Evolutionary conservation across 2,329 filamentous ascomycete genomes (phyloP).

Genomic region (Peltaster fructicola): DNA sequence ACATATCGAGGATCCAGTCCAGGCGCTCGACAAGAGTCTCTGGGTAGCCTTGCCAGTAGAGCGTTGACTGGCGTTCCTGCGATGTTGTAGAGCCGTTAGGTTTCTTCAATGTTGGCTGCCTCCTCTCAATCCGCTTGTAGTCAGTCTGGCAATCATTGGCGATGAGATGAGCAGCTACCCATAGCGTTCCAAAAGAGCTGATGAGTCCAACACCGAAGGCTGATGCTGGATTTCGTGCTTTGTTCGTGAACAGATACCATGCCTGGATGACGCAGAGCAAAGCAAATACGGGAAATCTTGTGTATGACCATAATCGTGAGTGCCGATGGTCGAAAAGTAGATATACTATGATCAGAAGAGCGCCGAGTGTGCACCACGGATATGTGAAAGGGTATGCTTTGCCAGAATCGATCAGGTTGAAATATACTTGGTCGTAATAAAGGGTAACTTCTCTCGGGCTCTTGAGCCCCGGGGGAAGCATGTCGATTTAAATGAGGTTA

Average conservation of each 20-base stretch:
- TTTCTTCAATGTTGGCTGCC: neutral
- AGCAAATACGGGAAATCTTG: conserved; percentile 29
- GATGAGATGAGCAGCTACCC: conserved; percentile 34
- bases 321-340: conserved; percentile 33
- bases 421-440: conserved; percentile 24
- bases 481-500: too few species aligned
- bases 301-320: conserved; percentile 20
- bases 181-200: conserved; percentile 36
- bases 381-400: conserved; percentile 26
- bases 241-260: conserved; percentile 27
- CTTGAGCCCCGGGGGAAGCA: conserved; percentile 13
- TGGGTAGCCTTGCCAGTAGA: conserved; percentile 39
- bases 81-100: conserved; percentile 3
- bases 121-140: conserved; percentile 36
- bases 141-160: conserved; percentile 38
- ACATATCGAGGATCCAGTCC: conserved; percentile 40
- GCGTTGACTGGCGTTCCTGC: conserved; percentile 1
- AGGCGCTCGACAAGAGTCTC: conserved; percentile 32
- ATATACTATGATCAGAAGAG: conserved; percentile 27
- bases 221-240: conserved; percentile 32
- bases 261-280: conserved; percentile 25
- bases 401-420: conserved; percentile 21
- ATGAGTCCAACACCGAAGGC: conserved; percentile 39
- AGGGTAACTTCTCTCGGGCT: conserved; percentile 12
- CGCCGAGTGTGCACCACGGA: conserved; percentile 24